These are phyloP conservation scores for Blastobotrys terrestris DNA, from an alignment of 805 yeast genomes.

Conservation along the genomic window DNA sequence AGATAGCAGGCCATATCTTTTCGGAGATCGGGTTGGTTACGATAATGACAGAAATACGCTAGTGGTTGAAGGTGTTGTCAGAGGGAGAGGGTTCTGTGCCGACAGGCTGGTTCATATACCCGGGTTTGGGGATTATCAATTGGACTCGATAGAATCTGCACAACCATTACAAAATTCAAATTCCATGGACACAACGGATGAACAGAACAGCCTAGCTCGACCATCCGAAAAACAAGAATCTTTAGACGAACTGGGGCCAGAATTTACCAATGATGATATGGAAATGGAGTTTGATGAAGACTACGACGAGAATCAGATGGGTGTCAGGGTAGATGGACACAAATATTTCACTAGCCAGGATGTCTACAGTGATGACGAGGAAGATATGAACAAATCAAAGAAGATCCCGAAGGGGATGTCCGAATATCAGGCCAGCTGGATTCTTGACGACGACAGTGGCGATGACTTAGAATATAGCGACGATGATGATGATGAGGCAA, in stretches of 20 bases:
- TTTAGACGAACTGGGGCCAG: constrained; percentile 25
- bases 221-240: constrained; percentile 27
- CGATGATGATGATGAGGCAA: constrained; percentile 29
- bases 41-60: constrained; percentile 34
- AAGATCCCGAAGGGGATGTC: constrained; percentile 66
- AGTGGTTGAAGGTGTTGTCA: constrained; percentile 71
- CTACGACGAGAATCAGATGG: constrained; percentile 30
- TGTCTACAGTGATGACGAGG: constrained; percentile 26
- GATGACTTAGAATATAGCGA: constrained; percentile 39
- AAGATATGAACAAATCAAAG: constrained; percentile 27
- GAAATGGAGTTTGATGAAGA: constrained; percentile 29
- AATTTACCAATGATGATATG: constrained; percentile 18
- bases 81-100: constrained; percentile 77
- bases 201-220: constrained; percentile 19
- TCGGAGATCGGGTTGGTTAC: constrained; percentile 60
- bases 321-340: constrained; percentile 54
- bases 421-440: constrained; percentile 72
- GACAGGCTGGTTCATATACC: constrained; percentile 80
- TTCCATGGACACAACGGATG: constrained; percentile 20
- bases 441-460: constrained; percentile 34
- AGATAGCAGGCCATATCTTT: constrained; percentile 81
- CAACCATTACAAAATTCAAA: constrained; percentile 1
- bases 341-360: constrained; percentile 33
- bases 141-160: constrained; percentile 44
- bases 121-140: constrained; percentile 82